Evolutionary conservation across 768 basidiomycete species (phyloP).

Genomic region (Sporobolomyces roseus): DNA sequence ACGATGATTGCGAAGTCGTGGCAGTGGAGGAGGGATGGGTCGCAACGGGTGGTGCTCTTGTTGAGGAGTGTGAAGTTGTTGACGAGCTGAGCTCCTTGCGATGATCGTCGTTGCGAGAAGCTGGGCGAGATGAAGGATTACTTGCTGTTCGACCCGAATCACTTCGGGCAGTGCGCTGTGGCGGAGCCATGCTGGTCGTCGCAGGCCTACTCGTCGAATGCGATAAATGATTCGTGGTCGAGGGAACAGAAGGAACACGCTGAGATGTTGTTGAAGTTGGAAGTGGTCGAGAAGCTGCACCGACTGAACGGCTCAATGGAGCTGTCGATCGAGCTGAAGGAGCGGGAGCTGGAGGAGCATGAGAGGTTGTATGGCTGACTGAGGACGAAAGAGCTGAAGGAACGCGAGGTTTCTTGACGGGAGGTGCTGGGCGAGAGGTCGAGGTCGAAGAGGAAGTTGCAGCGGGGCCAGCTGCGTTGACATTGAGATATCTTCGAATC

Average conservation of each 20-base stretch:
- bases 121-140: constrained; percentile 16
- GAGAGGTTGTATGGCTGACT: not conserved
- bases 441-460: constrained; percentile 26
- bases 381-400: constrained; percentile 17
- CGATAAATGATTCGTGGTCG: not conserved
- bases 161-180: constrained; percentile 1
- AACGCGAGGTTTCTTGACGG: constrained; percentile 29
- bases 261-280: not conserved
- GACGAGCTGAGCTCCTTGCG: constrained; percentile 3
- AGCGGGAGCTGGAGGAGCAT: not conserved
- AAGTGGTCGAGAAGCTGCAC: constrained; percentile 4
- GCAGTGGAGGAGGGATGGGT: not conserved
- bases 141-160: constrained; percentile 3
- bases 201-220: constrained; percentile 1
- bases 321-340: not conserved
- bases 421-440: not conserved
- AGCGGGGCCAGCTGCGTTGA: constrained; percentile 29
- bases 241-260: not conserved
- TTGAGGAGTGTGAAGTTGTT: not conserved
- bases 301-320: constrained; percentile 1
- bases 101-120: constrained; percentile 10
- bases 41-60: not conserved
- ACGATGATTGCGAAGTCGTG: not conserved
- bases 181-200: not conserved
- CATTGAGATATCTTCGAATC: constrained; percentile 49